Evolutionary conservation across 805 yeast species (phyloP), one percentile per base, ranked within the genome.

Genomic region (Ogataea zsoltii): DNA sequence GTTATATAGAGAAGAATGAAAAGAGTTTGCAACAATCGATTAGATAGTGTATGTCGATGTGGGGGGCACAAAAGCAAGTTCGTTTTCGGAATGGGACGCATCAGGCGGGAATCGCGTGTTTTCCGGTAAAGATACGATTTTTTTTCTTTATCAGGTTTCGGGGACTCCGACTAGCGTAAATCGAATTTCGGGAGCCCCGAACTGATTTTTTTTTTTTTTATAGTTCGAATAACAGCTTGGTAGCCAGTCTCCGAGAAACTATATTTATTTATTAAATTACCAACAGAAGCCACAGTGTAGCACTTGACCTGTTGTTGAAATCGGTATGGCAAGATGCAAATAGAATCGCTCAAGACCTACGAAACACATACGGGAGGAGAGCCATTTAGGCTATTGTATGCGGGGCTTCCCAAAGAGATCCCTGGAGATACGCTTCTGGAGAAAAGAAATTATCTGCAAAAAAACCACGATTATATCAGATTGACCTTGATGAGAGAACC

Each of bases 291-390:
- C 25, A 5, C 25, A 21, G 25, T 6, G 25, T 9, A n/a, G 25
- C 25, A 6, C 25, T 21, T 21, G 25, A 21, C 5, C 25, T 6
- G 25, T 21, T 21, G 25, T n/a, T n/a, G n/a, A n/a, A 21, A 9
- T 9, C 25, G 25, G 5, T 9, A 9, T 6, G 25, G 19, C 11
- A 13, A 13, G 15, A 48, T 43, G 46, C 42, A 38, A 23, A 43
- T 37, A 25, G 26, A 12, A 4, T 37, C 49, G 2, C 35, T 56
- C 16, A 44, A 61, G 3, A 57, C 61, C 1, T 45, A 56, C 12
- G 63, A 60, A 42, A 54, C 64, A 2, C 64, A 58, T 33, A 54
- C 64, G 4, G 50, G 54, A 38, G 63, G 64, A 10, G 64, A 58
- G 37, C 62, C 63, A 6, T 60, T 60, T 31, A 31, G 62, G 33